A percentile compares a stretch with the other conserved stretches of the same genome.
phyloP scores from a whole-genome alignment of 2,329 filamentous ascomycete species.

The Coniosporium tulheliwenetii region DNA sequence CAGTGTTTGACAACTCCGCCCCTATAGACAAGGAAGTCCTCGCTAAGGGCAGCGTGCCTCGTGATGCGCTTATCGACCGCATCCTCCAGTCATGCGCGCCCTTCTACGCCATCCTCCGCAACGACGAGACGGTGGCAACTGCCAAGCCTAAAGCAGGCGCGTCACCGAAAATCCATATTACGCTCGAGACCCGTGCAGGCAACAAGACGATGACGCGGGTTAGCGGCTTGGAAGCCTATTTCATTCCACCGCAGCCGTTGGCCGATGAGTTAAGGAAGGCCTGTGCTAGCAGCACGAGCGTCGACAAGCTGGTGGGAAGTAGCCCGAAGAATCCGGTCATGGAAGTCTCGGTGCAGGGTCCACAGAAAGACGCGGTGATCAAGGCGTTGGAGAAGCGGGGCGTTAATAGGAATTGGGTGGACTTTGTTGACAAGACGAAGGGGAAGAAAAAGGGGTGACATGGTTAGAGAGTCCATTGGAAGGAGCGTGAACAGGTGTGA shows the following conservation, averaged over 20 bases:
- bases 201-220: conserved; percentile 52
- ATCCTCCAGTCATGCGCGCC: conserved; percentile 39
- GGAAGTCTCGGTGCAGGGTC: conserved; percentile 54
- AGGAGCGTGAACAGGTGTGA: too few species aligned
- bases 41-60: conserved; percentile 40
- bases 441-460: conserved; percentile 35
- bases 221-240: conserved; percentile 44
- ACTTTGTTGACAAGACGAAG: conserved; percentile 53
- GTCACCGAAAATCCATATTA: conserved; percentile 43
- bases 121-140: conserved; percentile 21
- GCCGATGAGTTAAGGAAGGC: conserved; percentile 52
- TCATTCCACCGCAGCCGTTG: conserved; percentile 41
- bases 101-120: conserved; percentile 41
- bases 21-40: conserved; percentile 39
- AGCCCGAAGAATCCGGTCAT: conserved; percentile 46
- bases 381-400: conserved; percentile 44
- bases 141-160: conserved; percentile 44
- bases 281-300: conserved; percentile 52
- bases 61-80: conserved; percentile 45
- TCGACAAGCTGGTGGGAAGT: conserved; percentile 43
- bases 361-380: conserved; percentile 45
- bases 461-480: not conserved
- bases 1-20: conserved; percentile 38
- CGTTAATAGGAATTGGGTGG: conserved; percentile 42
- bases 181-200: conserved; percentile 47